A percentile compares a stretch with the other conserved stretches of the same genome.
Evolutionary conservation across 2,329 filamentous ascomycete genomes (phyloP).

Genomic region (Apiospora malaysiana): DNA sequence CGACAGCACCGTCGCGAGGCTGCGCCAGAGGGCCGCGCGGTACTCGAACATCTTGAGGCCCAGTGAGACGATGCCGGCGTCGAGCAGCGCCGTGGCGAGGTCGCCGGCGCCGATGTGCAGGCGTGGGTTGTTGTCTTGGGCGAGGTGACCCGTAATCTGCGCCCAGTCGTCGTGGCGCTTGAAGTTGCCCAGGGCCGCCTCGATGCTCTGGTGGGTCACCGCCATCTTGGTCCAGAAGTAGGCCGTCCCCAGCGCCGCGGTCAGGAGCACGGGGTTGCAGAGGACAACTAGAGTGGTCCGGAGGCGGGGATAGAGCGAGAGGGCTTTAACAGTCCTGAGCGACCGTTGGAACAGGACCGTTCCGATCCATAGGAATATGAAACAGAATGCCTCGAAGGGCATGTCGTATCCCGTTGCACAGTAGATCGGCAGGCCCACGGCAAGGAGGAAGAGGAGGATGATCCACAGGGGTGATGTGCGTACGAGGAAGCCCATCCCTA

Average conservation of each 20-base stretch:
- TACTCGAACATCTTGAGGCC: slow-evolving; percentile 44
- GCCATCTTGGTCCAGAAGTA: slow-evolving; percentile 39
- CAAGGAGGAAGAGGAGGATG: slow-evolving; percentile 32
- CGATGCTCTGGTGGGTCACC: slow-evolving; percentile 31
- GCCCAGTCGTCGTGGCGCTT: slow-evolving; percentile 34
- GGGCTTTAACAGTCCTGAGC: slow-evolving; percentile 29
- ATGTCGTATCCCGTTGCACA: slow-evolving; percentile 32
- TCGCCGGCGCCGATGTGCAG: slow-evolving; percentile 39
- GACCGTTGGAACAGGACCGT: slow-evolving; percentile 36
- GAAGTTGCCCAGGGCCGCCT: slow-evolving; percentile 32
- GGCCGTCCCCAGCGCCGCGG: slow-evolving; percentile 34
- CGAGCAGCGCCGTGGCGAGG: slow-evolving; percentile 35
- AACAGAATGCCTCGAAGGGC: slow-evolving; percentile 37
- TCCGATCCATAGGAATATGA: slow-evolving; percentile 36
- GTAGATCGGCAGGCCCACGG: slow-evolving; percentile 37
- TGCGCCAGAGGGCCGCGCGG: slow-evolving; percentile 38
- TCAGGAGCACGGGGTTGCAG: slow-evolving; percentile 38
- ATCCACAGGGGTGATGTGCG: slow-evolving; percentile 37
- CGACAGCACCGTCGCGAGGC: slow-evolving; percentile 34
- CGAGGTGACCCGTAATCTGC: slow-evolving; percentile 30
- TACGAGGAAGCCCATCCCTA: slow-evolving; percentile 31
- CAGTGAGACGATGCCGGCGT: slow-evolving; percentile 40
- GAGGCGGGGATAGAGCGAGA: slow-evolving; percentile 28
- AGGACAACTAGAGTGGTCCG: slow-evolving; percentile 32
- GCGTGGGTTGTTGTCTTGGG: slow-evolving; percentile 24